A percentile compares a stretch with the other conserved stretches of the same genome.
Evolutionary conservation across 306 rosid genomes (phyloP).

Genomic region (Malus sylvestris): DNA sequence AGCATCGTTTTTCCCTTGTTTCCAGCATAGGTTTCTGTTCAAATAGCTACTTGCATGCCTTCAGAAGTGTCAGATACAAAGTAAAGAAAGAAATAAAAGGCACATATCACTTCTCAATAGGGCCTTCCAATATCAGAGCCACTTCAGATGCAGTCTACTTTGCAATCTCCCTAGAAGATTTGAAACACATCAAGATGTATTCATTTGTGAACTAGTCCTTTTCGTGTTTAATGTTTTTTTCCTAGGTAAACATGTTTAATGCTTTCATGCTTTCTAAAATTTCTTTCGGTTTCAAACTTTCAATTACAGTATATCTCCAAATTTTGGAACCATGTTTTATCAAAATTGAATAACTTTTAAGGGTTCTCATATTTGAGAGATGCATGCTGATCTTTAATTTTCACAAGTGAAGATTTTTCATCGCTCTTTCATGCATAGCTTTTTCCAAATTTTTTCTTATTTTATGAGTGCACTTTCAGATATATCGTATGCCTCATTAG

Average conservation of each 20-base stretch:
- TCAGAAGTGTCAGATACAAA: neutral
- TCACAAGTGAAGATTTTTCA: neutral
- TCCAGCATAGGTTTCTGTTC: neutral
- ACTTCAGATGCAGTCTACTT: neutral
- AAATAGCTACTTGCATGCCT: neutral
- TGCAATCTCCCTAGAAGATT: neutral
- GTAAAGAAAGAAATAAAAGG: neutral
- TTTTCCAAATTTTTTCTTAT: neutral
- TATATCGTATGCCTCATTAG: neutral
- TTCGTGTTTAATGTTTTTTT: neutral
- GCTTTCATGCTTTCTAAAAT: neutral
- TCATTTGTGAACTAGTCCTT: neutral
- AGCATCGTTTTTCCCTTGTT: conserved; percentile 4
- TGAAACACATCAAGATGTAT: neutral
- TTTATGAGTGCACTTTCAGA: neutral
- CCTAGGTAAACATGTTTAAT: neutral
- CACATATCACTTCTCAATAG: neutral
- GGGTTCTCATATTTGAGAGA: neutral
- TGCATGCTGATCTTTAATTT: neutral
- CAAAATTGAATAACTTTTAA: neutral
- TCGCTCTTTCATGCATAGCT: neutral
- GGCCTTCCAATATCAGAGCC: neutral
- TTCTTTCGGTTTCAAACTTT: neutral
- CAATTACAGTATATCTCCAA: neutral
- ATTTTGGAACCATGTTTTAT: neutral